These are phyloP conservation scores for Bretschneidera sinensis DNA, from an alignment of 345 rosid genomes.

Conservation along the genomic window DNA sequence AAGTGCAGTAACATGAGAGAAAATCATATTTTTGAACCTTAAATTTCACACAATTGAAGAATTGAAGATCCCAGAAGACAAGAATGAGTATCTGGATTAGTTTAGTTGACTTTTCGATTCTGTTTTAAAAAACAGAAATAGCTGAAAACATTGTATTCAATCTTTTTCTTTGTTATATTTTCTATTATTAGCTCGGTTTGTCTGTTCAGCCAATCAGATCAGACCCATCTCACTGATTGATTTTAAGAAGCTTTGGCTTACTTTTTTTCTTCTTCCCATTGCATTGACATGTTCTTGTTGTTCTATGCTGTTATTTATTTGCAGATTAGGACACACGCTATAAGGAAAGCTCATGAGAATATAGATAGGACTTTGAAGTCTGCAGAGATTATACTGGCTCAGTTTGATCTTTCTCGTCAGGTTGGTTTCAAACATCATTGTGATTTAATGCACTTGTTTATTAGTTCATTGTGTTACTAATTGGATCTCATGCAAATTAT, in stretches of 20 bases:
- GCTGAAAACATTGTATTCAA: no score
- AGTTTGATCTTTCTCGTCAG: constrained; percentile 82
- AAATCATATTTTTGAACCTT: background rate
- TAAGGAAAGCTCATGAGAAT: constrained; percentile 96
- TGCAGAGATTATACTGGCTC: constrained; percentile 76
- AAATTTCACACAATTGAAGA: background rate
- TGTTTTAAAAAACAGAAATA: background rate
- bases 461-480: background rate
- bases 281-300: no score
- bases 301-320: constrained; percentile 16
- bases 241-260: constrained; percentile 2
- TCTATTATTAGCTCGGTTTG: background rate
- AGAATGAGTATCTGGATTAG: background rate
- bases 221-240: background rate
- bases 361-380: constrained; percentile 87
- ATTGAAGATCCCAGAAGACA: background rate
- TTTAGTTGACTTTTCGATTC: background rate
- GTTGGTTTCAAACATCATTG: constrained; percentile 37
- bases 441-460: background rate
- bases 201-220: background rate
- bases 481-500: background rate
- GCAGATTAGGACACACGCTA: constrained; percentile 90
- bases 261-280: background rate
- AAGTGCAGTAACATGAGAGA: background rate
- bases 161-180: no score